phyloP scores from a whole-genome alignment of 2,329 filamentous ascomycete genomes.

The Cytospora mali region DNA sequence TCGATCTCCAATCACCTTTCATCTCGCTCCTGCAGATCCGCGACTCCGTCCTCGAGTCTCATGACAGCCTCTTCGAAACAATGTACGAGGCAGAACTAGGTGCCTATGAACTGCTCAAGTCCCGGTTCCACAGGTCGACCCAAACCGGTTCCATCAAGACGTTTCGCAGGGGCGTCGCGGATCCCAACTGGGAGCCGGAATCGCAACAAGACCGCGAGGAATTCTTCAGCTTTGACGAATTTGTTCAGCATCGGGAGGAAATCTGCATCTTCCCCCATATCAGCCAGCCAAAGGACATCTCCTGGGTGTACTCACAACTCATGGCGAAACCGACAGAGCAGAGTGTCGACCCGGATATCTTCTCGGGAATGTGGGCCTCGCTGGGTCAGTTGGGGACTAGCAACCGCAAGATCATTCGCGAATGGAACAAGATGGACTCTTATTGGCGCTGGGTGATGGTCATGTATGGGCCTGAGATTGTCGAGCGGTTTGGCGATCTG shows the following conservation, averaged over 20 bases:
- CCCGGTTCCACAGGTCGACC: conserved; percentile 42
- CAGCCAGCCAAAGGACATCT: conserved; percentile 33
- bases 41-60: conserved; percentile 36
- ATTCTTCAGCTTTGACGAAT: conserved; percentile 52
- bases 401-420: conserved; percentile 22
- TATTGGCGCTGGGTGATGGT: conserved; percentile 54
- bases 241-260: conserved; percentile 45
- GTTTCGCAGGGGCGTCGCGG: conserved; percentile 20
- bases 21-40: conserved; percentile 46
- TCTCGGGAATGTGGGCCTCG: conserved; percentile 32
- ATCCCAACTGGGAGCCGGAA: conserved; percentile 37
- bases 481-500: conserved; percentile 48
- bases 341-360: conserved; percentile 33
- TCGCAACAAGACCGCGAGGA: conserved; percentile 35
- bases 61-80: conserved; percentile 37
- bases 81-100: conserved; percentile 41
- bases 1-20: conserved; percentile 51
- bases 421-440: conserved; percentile 40
- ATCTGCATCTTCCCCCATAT: conserved; percentile 36
- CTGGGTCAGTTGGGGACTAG: not conserved
- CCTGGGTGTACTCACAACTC: conserved; percentile 41
- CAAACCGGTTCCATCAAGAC: conserved; percentile 27
- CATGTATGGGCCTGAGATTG: conserved; percentile 48
- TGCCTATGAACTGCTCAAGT: conserved; percentile 40
- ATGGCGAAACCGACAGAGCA: conserved; percentile 38